These are phyloP conservation scores for Fraxinus sp. DNA, from an alignment of 305 asterid species.

Conservation along the genomic window DNA sequence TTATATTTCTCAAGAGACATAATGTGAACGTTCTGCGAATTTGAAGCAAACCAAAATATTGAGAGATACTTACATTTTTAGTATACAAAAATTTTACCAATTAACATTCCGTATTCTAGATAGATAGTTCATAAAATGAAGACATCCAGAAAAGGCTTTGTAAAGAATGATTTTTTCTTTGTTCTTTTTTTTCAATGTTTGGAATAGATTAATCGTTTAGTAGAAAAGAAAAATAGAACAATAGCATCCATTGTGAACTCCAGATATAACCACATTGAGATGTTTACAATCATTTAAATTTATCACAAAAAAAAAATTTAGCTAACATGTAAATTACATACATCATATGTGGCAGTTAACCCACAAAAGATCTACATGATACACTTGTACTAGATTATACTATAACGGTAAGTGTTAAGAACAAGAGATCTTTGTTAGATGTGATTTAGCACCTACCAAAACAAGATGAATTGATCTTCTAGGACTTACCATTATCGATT, in stretches of 20 bases:
- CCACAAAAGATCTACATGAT: constrained; percentile 23
- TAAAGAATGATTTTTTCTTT: constrained; percentile 16
- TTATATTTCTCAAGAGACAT: not conserved
- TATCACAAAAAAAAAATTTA: not conserved
- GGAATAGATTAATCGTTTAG: constrained; percentile 21
- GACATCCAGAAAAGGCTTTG: constrained; percentile 26
- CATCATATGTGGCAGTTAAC: constrained; percentile 9
- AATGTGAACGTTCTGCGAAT: not conserved
- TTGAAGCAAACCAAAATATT: not conserved
- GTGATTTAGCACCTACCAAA: constrained; percentile 22
- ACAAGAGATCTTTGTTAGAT: constrained; percentile 13
- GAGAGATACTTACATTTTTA: not conserved
- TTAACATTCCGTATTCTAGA: not conserved
- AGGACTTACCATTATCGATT: constrained; percentile 32
- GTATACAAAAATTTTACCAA: not conserved
- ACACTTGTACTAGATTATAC: constrained; percentile 23
- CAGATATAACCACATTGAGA: not conserved
- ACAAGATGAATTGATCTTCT: constrained; percentile 21
- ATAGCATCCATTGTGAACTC: not conserved
- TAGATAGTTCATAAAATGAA: constrained; percentile 12
- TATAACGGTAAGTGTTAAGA: constrained; percentile 22
- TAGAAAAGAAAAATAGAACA: not conserved
- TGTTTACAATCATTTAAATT: not conserved
- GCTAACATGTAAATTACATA: constrained; percentile 16
- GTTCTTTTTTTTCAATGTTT: not conserved